phyloP scores from a whole-genome alignment of 768 basidiomycete genomes.

The Trametopsis cervina region DNA sequence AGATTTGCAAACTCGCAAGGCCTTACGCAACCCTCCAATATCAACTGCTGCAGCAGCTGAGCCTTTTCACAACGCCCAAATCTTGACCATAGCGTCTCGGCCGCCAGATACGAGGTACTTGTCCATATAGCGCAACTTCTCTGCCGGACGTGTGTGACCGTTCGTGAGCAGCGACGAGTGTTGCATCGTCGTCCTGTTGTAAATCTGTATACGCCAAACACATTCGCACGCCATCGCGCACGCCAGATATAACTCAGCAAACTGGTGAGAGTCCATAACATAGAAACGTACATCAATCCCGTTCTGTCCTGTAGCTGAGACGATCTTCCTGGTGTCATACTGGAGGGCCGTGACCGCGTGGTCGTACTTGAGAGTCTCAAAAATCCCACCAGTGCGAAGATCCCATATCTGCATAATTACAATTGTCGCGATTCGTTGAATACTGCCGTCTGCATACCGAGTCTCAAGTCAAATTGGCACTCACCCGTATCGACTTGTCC shows the following conservation, averaged over 20 bases:
- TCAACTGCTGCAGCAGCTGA: too few relatives aligned
- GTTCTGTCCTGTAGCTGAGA: conserved; percentile 91
- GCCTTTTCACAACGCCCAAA: conserved; percentile 76
- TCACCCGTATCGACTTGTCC: conserved; percentile 86
- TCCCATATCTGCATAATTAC: conserved; percentile 78
- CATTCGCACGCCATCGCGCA: background rate
- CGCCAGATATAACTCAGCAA: background rate
- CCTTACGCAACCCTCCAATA: too few relatives aligned
- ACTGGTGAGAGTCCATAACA: background rate
- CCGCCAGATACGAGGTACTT: conserved; percentile 89
- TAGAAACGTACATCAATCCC: conserved; percentile 65
- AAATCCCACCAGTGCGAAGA: conserved; percentile 79
- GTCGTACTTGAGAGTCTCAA: conserved; percentile 88
- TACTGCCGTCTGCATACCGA: too few relatives aligned
- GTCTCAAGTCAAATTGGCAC: conserved; percentile 19
- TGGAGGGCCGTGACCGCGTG: conserved; percentile 87
- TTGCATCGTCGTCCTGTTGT: conserved; percentile 91
- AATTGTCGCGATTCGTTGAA: conserved; percentile 3
- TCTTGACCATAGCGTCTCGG: conserved; percentile 79
- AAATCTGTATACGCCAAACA: conserved; percentile 46
- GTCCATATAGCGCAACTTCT: conserved; percentile 92
- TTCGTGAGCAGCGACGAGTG: conserved; percentile 80
- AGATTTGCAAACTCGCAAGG: too few relatives aligned
- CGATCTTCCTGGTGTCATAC: conserved; percentile 90
- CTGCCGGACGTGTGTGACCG: conserved; percentile 88